Evolutionary conservation across 2,329 filamentous ascomycete genomes (phyloP).

Genomic region (Aspergillus ochraceoroseus): DNA sequence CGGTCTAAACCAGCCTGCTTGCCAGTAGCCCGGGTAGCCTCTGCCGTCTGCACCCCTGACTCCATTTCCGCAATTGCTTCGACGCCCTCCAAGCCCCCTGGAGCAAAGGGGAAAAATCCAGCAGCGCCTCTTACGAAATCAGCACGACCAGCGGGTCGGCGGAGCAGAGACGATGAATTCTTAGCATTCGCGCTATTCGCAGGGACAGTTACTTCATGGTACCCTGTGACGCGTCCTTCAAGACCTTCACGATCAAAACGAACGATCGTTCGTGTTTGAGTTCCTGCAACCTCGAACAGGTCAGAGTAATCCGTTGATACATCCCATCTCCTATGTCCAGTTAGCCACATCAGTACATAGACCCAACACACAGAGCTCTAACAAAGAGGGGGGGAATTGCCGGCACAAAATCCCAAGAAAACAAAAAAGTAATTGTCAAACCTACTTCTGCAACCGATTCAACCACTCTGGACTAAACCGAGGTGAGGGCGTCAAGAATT

Average conservation of each 20-base stretch:
- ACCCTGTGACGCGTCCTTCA: slow-evolving; percentile 87
- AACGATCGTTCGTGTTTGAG: slow-evolving; percentile 90
- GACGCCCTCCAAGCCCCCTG: slow-evolving; percentile 80
- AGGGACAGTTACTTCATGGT: slow-evolving; percentile 88
- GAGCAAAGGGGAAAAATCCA: slow-evolving; percentile 90
- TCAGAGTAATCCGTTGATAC: slow-evolving; percentile 72
- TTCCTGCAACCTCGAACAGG: slow-evolving; percentile 80
- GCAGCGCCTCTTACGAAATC: slow-evolving; percentile 91
- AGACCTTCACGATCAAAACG: slow-evolving; percentile 87
- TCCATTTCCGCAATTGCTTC: slow-evolving; percentile 81
- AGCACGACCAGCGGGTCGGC: slow-evolving; percentile 78
- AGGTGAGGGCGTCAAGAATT: slow-evolving; percentile 73
- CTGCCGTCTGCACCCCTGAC: slow-evolving; percentile 60
- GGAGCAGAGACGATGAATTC: slow-evolving; percentile 82
- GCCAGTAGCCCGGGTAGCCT: slow-evolving; percentile 36
- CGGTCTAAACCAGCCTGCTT: slow-evolving; percentile 61
- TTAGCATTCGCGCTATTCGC: slow-evolving; percentile 87
- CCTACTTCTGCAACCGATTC: slow-evolving; percentile 74
- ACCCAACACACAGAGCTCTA: not conserved
- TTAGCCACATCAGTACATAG: slow-evolving; percentile 12
- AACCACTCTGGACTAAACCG: slow-evolving; percentile 82
- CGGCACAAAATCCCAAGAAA: no score
- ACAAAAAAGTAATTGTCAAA: slow-evolving; percentile 2
- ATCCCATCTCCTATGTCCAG: slow-evolving; percentile 73
- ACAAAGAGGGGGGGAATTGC: no score